Evolutionary conservation across 2,329 filamentous ascomycete genomes (phyloP).

Genomic region (Cyclaneusma minus): DNA sequence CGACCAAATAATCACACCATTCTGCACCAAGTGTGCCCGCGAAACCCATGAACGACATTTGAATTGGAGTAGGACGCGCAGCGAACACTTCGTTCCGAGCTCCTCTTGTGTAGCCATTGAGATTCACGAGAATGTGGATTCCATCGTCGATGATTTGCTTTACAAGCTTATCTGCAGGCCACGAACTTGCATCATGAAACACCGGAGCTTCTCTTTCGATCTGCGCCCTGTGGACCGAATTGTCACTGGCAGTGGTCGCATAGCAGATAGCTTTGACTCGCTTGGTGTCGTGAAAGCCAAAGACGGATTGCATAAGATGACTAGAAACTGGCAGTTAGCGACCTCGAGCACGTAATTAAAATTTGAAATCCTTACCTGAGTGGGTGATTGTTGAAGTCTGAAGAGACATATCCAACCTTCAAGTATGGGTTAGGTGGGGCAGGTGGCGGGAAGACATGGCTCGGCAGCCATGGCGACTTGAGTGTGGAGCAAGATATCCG

Average conservation of each 20-base stretch:
- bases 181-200: slow-evolving; percentile 76
- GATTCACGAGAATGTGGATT: slow-evolving; percentile 88
- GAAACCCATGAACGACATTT: slow-evolving; percentile 99
- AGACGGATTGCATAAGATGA: slow-evolving; percentile 78
- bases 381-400: slow-evolving; percentile 97
- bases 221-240: slow-evolving; percentile 75
- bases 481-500: slow-evolving; percentile 87
- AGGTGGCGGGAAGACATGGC: slow-evolving; percentile 71
- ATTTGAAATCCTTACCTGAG: slow-evolving; percentile 52
- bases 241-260: slow-evolving; percentile 83
- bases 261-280: slow-evolving; percentile 84
- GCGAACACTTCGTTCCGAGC: slow-evolving; percentile 97
- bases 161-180: slow-evolving; percentile 72
- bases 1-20: slow-evolving; percentile 96
- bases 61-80: slow-evolving; percentile 81
- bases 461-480: slow-evolving; percentile 71
- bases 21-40: slow-evolving; percentile 90
- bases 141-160: slow-evolving; percentile 74
- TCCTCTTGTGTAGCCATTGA: slow-evolving; percentile 95
- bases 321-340: not conserved
- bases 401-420: slow-evolving; percentile 93
- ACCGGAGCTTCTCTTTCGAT: slow-evolving; percentile 87
- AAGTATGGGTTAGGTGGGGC: slow-evolving; percentile 65
- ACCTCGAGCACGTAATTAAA: not conserved
- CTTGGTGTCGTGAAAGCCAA: slow-evolving; percentile 66